phyloP scores from a whole-genome alignment of 2,329 filamentous ascomycete species.

The Rachicladosporium sp. region DNA sequence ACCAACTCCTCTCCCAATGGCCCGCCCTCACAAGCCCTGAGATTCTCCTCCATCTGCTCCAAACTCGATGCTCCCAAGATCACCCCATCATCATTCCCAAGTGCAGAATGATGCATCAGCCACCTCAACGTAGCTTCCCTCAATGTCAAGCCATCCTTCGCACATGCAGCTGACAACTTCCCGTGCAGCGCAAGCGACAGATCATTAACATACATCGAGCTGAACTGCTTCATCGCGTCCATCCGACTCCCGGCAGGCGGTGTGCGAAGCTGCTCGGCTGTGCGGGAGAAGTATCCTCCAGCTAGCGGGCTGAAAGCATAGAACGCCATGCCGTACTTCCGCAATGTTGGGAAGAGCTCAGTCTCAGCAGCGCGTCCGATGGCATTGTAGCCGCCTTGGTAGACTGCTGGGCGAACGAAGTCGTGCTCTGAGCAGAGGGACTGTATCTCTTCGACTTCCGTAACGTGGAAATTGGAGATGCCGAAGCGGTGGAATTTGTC shows the following conservation, averaged over 20 bases:
- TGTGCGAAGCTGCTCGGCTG: not conserved
- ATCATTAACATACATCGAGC: slow-evolving; percentile 30
- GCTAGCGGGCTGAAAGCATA: slow-evolving; percentile 34
- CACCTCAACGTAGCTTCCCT: slow-evolving; percentile 35
- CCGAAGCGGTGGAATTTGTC: slow-evolving; percentile 36
- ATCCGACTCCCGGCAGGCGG: slow-evolving; percentile 17
- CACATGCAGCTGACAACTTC: slow-evolving; percentile 23
- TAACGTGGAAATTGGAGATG: slow-evolving; percentile 34
- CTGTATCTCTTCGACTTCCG: slow-evolving; percentile 37
- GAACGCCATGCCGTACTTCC: slow-evolving; percentile 31
- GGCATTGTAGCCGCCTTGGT: slow-evolving; percentile 35
- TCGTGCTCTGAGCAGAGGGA: slow-evolving; percentile 31
- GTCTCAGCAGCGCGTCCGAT: slow-evolving; percentile 27
- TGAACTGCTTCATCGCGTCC: slow-evolving; percentile 25
- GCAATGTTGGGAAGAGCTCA: slow-evolving; percentile 32
- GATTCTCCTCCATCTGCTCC: slow-evolving; percentile 28
- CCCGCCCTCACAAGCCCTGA: slow-evolving; percentile 28
- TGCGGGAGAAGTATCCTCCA: slow-evolving; percentile 28
- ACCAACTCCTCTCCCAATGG: slow-evolving; percentile 29
- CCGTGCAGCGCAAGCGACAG: slow-evolving; percentile 33
- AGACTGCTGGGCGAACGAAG: slow-evolving; percentile 33
- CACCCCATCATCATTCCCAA: slow-evolving; percentile 27
- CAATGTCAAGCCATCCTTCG: slow-evolving; percentile 30
- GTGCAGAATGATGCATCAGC: slow-evolving; percentile 31
- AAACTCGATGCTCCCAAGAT: slow-evolving; percentile 28